Conservation (phyloP, 768 basidiomycete species). For the Lentinula guzmanii region DNA sequence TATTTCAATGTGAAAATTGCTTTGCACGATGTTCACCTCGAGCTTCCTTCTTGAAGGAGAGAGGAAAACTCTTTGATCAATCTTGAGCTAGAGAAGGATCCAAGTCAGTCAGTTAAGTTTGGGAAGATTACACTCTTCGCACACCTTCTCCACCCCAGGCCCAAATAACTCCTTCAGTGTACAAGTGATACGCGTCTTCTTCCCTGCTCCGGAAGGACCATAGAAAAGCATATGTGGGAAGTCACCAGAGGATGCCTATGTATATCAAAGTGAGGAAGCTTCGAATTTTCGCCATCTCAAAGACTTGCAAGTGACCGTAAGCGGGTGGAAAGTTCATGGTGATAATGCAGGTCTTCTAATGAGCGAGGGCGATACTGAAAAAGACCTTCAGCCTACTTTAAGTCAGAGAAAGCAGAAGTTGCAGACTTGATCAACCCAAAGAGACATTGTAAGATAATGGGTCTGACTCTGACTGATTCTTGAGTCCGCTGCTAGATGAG, state of each 20-base stretch:
- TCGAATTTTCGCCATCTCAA: neutral
- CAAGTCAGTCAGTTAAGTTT: neutral
- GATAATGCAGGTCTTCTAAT: conserved; percentile 86
- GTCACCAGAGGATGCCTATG: conserved; percentile 80
- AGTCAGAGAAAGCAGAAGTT: neutral
- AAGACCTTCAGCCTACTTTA: neutral
- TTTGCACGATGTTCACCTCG: conserved; percentile 95
- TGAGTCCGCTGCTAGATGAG: neutral
- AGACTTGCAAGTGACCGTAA: conserved; percentile 68
- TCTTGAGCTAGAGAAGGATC: conserved; percentile 65
- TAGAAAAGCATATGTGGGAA: conserved; percentile 98
- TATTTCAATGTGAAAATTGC: conserved; percentile 96
- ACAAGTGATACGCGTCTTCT: conserved; percentile 94
- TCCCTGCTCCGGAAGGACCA: conserved; percentile 94
- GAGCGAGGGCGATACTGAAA: conserved; percentile 79
- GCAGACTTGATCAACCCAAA: conserved; percentile 61
- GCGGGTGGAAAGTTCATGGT: conserved; percentile 70
- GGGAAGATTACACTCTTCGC: conserved; percentile 10
- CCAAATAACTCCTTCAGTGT: conserved; percentile 89
- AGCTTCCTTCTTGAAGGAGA: conserved; percentile 92
- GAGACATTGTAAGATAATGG: conserved; percentile 38
- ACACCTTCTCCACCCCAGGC: conserved; percentile 85
- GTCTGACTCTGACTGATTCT: neutral
- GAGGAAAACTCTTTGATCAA: conserved; percentile 93
- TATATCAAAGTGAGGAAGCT: conserved; percentile 1